Base-by-base conservation (phyloP, 352 stramenopile genomes). In the Phytophthora palmivora region DNA sequence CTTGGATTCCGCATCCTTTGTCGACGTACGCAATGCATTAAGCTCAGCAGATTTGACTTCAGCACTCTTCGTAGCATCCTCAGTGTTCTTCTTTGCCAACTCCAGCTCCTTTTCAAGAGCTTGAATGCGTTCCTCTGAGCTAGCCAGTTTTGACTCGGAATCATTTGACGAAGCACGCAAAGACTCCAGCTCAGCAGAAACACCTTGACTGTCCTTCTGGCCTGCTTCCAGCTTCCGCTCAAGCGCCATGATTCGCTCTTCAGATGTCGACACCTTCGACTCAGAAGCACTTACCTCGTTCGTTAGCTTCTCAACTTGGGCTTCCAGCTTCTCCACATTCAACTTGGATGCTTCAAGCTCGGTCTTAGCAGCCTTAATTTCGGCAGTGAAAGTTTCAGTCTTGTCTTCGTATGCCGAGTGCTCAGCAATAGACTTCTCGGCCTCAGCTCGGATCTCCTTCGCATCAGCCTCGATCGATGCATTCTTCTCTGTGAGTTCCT, bases 401-500 rank as follows among this genome's bases (percentile, higher is more conserved):
- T 78, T 82, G 42, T 74, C 45, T 9, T 72, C 52, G 3, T 78
- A 67, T 9, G 52, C 54, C 32, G 58, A 65, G 41, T 70, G 49
- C 30, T 84, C 61, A 8, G 71, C 67, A 18, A 67, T 75, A 12
- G 58, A 53, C 28, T 79, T 77, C 37, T 84, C 69, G 1, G 75
- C 67, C 45, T 82, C 74, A 6, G 48, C 55, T 52, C 74, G 78
- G 28, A 82, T 71, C 2, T 58, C 53, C 36, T 82, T 79, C 5
- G 68, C 59, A 19, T 87, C 75, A 14, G 63, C 60, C 22, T 87
- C 72, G 32, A 87, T 64, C 55, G 55, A 47, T 12, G 53, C 49
- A 38, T 84, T 87, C 22, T 82, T 74, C 43, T 87, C 65, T 11
- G 55, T 69, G 4, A 87, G 70, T 26, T 77, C 67, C 30, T 79